A percentile compares a stretch with the other conserved stretches of the same genome.
Conservation (phyloP, 306 rosid species). For the Lathyrus tuberosus region DNA sequence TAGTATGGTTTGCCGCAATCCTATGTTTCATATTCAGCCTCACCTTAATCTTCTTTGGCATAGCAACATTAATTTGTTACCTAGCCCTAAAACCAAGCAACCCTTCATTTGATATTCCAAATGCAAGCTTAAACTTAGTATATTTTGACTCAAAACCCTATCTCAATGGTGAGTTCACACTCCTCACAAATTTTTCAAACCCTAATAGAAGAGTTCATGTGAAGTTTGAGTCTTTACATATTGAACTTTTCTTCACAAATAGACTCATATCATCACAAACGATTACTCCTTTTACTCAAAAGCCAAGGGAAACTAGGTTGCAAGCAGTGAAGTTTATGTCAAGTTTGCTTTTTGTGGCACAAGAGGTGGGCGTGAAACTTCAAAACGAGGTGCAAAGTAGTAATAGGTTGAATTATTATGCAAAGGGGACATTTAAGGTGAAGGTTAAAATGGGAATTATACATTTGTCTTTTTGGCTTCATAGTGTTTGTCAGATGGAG, state of each 20-base stretch:
- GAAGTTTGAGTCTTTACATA: conserved; percentile 61
- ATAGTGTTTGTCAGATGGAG: conserved; percentile 73
- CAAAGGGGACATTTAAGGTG: conserved; percentile 77
- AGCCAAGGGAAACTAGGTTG: conserved; percentile 60
- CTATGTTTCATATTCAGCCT: conserved; percentile 81
- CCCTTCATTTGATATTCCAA: conserved; percentile 75
- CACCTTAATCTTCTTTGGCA: conserved; percentile 74
- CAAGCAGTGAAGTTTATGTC: conserved; percentile 70
- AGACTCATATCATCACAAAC: conserved; percentile 70
- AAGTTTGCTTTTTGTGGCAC: conserved; percentile 81
- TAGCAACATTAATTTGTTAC: conserved; percentile 69
- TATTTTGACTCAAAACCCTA: conserved; percentile 78
- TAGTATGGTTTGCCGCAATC: conserved; percentile 73
- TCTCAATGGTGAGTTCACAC: conserved; percentile 76
- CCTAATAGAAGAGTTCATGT: conserved; percentile 68
- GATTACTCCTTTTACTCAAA: conserved; percentile 65
- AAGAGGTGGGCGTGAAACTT: conserved; percentile 68
- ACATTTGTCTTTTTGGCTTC: conserved; percentile 68
- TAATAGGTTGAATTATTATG: conserved; percentile 58
- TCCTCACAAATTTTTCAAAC: conserved; percentile 83
- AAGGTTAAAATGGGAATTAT: conserved; percentile 62
- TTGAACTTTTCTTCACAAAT: conserved; percentile 71
- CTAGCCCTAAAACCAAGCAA: conserved; percentile 65
- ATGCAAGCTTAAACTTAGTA: conserved; percentile 72
- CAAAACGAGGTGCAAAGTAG: conserved; percentile 67